Evolutionary conservation across 2,329 filamentous ascomycete species (phyloP).

Genomic region (Knufia petricola): DNA sequence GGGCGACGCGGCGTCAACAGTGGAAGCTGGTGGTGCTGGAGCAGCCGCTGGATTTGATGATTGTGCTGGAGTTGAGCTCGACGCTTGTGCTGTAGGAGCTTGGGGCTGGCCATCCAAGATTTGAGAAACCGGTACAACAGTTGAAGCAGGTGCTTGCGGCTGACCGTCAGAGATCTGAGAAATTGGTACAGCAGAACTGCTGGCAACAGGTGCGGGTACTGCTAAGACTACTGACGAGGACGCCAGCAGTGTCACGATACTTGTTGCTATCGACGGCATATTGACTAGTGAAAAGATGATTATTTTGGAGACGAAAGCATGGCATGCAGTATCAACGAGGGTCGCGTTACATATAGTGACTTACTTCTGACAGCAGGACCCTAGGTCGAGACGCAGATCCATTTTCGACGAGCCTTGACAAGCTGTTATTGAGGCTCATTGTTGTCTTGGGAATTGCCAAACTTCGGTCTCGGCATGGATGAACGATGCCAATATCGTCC

Average conservation of each 20-base stretch:
- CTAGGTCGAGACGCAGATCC: no score
- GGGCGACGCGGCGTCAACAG: slow-evolving; percentile 8
- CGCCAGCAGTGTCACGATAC: slow-evolving; percentile 5
- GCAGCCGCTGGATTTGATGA: background rate
- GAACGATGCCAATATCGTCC: no score
- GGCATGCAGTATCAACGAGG: background rate
- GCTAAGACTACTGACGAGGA: slow-evolving; percentile 7
- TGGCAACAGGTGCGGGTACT: slow-evolving; percentile 5
- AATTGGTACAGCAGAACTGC: no score
- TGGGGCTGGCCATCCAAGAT: slow-evolving; percentile 4
- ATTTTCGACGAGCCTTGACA: no score
- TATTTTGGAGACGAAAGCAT: background rate
- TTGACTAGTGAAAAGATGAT: background rate
- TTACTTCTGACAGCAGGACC: no score
- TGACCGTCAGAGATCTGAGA: no score
- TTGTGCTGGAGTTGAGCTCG: slow-evolving; percentile 1
- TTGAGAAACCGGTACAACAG: no score
- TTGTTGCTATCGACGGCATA: background rate
- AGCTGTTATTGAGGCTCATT: no score
- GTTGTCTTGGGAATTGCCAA: no score
- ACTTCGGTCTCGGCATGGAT: no score
- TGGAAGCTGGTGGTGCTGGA: slow-evolving; percentile 5
- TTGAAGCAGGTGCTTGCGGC: no score
- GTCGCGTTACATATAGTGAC: background rate
- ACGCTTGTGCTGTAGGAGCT: background rate